Conservation (phyloP, 345 rosid genomes). For the Limnanthes douglasii region DNA sequence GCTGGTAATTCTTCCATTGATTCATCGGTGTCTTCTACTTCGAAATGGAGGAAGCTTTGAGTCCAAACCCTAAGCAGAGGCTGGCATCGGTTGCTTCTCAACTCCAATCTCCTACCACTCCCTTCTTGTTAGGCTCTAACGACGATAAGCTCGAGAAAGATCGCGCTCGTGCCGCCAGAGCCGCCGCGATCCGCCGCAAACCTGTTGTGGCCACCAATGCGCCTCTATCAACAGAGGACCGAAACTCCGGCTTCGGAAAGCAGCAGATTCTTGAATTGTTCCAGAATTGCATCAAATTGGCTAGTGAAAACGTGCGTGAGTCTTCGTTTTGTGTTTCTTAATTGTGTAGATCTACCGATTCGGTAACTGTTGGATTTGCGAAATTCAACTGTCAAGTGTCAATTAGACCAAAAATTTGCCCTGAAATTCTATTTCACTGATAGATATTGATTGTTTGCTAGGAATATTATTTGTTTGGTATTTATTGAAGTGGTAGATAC, state of each 20-base stretch:
- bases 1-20: too few relatives aligned
- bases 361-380: too few relatives aligned
- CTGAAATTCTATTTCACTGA: too few relatives aligned
- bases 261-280: constrained; percentile 76
- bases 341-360: too few relatives aligned
- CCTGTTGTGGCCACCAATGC: constrained; percentile 17
- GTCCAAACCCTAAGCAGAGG: constrained; percentile 63
- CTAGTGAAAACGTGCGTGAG: constrained; percentile 72
- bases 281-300: constrained; percentile 86
- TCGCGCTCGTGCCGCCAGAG: constrained; percentile 82
- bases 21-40: too few relatives aligned
- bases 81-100: constrained; percentile 26
- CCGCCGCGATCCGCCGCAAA: constrained; percentile 76
- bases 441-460: too few relatives aligned
- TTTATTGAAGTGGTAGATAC: too few relatives aligned
- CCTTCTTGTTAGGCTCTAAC: constrained; percentile 73
- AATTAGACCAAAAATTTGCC: too few relatives aligned
- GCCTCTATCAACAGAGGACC: constrained; percentile 14
- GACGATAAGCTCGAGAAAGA: constrained; percentile 72
- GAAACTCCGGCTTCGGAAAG: constrained; percentile 52
- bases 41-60: constrained; percentile 60
- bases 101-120: constrained; percentile 68
- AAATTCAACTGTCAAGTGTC: too few relatives aligned
- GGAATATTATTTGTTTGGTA: too few relatives aligned
- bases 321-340: too few relatives aligned